Percentiles rank a stretch among this genome's conserved stretches.
These are phyloP conservation scores for Scutellaria baicalensis DNA, from an alignment of 257 asterid species.

Conservation along the genomic window DNA sequence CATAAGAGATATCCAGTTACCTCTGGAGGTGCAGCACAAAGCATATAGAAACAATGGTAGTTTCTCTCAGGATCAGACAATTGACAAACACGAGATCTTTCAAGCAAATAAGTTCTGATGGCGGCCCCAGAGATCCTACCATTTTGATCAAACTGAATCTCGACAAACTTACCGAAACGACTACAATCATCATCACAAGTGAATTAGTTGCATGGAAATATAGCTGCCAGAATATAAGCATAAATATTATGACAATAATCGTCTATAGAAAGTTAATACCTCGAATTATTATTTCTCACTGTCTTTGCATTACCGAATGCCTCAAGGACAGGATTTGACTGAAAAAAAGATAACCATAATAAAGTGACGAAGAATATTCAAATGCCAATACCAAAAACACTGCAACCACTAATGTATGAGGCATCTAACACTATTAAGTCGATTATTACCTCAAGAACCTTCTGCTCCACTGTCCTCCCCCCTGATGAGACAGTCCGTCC, in stretches of 20 bases:
- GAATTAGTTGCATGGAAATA: conserved; percentile 19
- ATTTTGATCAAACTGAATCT: conserved; percentile 82
- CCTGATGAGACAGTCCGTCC: conserved; percentile 73
- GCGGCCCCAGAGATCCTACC: conserved; percentile 99
- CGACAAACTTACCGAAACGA: conserved; percentile 99
- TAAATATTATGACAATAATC: not conserved
- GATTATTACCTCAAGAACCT: conserved; percentile 87
- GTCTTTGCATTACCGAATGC: conserved; percentile 99
- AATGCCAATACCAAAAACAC: conserved; percentile 12
- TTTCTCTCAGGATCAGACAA: conserved; percentile 98
- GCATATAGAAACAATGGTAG: conserved; percentile 98
- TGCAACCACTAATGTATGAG: not conserved
- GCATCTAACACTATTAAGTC: not conserved
- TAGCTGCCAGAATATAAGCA: not conserved
- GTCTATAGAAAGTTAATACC: conserved; percentile 34
- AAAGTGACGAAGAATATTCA: not conserved
- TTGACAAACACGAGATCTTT: conserved; percentile 99
- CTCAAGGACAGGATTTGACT: conserved; percentile 99
- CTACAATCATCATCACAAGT: conserved; percentile 36
- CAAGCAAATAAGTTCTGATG: conserved; percentile 95
- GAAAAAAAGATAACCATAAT: conserved; percentile 25
- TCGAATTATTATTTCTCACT: conserved; percentile 94
- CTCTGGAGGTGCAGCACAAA: conserved; percentile 96
- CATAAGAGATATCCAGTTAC: conserved; percentile 25
- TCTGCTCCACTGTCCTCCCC: conserved; percentile 94